Percentiles rank a stretch among this genome's conserved stretches.
Evolutionary conservation across 371 early-diverging fungal genomes (phyloP).

Genomic region (Batkoa obscura): DNA sequence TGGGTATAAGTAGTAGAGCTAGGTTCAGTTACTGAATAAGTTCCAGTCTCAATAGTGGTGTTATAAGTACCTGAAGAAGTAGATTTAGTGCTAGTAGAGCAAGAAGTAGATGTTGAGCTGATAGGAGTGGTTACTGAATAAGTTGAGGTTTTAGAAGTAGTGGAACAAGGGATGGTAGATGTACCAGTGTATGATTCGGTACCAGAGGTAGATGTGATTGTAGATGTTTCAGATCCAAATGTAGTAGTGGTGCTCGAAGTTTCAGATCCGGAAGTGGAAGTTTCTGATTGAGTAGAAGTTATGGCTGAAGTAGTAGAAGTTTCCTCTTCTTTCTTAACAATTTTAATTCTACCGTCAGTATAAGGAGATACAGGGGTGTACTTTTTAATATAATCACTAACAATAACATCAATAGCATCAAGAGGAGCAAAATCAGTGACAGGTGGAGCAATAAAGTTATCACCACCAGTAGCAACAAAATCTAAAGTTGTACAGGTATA

Average conservation of each 20-base stretch:
- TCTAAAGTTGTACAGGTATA: slow-evolving; percentile 31
- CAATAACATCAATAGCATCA: slow-evolving; percentile 14
- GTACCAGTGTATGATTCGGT: background rate
- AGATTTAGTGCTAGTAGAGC: no score
- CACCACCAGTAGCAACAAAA: slow-evolving; percentile 34
- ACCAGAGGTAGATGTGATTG: background rate
- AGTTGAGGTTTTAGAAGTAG: background rate
- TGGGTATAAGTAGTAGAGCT: background rate
- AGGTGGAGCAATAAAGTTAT: slow-evolving; percentile 19
- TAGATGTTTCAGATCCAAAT: background rate
- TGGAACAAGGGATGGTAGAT: background rate
- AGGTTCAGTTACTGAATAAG: no score
- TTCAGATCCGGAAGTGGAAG: background rate
- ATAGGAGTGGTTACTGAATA: background rate
- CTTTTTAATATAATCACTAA: slow-evolving; percentile 14
- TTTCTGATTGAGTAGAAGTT: background rate
- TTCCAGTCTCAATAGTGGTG: no score
- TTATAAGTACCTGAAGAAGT: no score
- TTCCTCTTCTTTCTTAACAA: slow-evolving; percentile 3
- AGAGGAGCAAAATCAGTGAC: slow-evolving; percentile 1
- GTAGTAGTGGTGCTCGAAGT: background rate
- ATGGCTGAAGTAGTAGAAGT: background rate
- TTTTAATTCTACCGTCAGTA: slow-evolving; percentile 16
- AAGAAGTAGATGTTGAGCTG: no score
- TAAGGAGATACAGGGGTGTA: slow-evolving; percentile 10